A percentile compares a stretch with the other conserved stretches of the same genome.
phyloP scores from a whole-genome alignment of 2,329 filamentous ascomycete genomes.

The Teratosphaeria pseudoeucalypti region DNA sequence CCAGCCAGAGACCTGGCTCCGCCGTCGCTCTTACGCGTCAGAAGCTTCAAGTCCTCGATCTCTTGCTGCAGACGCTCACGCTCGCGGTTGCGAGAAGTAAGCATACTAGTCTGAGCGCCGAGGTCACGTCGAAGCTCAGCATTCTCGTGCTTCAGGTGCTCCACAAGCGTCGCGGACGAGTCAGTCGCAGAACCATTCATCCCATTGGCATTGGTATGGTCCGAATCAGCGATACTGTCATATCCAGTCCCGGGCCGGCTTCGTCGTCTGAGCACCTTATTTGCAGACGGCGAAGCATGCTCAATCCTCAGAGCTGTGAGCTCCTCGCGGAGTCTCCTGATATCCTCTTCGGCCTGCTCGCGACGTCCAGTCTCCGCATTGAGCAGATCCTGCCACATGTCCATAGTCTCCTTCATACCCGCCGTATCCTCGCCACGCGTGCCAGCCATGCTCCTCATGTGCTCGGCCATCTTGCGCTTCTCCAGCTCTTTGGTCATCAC shows the following conservation, averaged over 20 bases:
- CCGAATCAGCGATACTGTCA: constrained; percentile 25
- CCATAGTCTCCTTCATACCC: constrained; percentile 40
- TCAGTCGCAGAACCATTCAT: constrained; percentile 19
- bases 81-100: constrained; percentile 89
- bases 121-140: constrained; percentile 85
- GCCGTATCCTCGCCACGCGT: constrained; percentile 20
- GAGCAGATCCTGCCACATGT: constrained; percentile 90
- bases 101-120: constrained; percentile 91
- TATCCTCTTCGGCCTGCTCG: constrained; percentile 85
- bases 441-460: constrained; percentile 52
- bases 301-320: constrained; percentile 47
- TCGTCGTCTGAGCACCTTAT: constrained; percentile 16
- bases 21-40: constrained; percentile 59
- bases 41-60: constrained; percentile 91
- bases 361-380: constrained; percentile 83
- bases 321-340: constrained; percentile 73
- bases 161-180: constrained; percentile 38
- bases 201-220: constrained; percentile 26
- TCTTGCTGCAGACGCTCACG: constrained; percentile 93
- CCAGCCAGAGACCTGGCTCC: constrained; percentile 50
- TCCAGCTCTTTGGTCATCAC: constrained; percentile 70
- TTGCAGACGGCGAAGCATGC: constrained; percentile 26
- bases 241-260: constrained; percentile 22
- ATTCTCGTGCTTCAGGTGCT: constrained; percentile 83
- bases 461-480: constrained; percentile 74